Percentiles rank a stretch among this genome's conserved stretches.
phyloP scores from a whole-genome alignment of 305 asterid genomes.

The Solanum hybrid region DNA sequence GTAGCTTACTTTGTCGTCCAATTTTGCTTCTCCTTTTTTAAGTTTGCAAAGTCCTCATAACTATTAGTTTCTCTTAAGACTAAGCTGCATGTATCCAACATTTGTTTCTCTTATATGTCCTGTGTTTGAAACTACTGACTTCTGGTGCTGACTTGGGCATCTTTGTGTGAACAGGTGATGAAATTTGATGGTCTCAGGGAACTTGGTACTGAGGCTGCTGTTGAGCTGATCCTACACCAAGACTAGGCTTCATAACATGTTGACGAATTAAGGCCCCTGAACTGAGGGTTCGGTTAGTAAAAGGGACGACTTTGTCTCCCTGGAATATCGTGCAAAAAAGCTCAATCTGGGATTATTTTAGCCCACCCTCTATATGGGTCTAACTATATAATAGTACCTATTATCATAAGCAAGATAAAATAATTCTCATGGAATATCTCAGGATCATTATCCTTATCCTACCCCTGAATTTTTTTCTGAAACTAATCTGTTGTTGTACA shows the following conservation, averaged over 20 bases:
- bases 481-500: slow-evolving; percentile 10
- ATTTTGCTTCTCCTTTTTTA: no score
- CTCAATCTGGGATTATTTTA: not conserved
- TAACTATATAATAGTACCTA: not conserved
- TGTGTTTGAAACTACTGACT: no score
- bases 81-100: not conserved
- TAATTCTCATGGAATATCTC: no score
- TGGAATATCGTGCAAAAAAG: no score
- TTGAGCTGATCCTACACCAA: not conserved
- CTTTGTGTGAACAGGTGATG: slow-evolving; percentile 10
- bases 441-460: no score
- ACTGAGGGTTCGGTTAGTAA: not conserved
- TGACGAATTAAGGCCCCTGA: not conserved
- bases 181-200: slow-evolving; percentile 44
- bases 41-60: no score
- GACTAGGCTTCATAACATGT: not conserved
- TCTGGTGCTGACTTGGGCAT: not conserved
- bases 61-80: no score
- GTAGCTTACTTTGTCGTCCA: no score
- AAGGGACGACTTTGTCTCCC: not conserved
- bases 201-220: slow-evolving; percentile 56
- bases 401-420: not conserved
- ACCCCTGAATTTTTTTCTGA: not conserved
- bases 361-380: not conserved
- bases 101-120: no score